Percentiles rank a stretch among this genome's conserved stretches.
phyloP scores from a whole-genome alignment of 1,139 yeast species.

The Saccharomyces hybrid region DNA sequence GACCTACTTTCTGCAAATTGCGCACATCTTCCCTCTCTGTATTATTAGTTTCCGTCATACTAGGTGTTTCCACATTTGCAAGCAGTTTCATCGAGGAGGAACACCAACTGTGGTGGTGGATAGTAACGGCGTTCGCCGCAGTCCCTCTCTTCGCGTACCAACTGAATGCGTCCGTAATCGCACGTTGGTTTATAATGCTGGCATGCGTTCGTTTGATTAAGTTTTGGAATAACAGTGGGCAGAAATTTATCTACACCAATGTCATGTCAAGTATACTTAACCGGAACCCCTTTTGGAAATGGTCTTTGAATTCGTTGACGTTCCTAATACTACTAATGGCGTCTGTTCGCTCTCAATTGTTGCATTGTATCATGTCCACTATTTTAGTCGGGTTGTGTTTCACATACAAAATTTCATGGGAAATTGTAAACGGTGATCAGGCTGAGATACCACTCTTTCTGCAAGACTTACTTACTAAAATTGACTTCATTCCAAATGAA shows the following conservation, averaged over 20 bases:
- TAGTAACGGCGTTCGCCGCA: slow-evolving; percentile 23
- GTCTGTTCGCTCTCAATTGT: slow-evolving; percentile 13
- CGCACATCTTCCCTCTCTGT: neutral
- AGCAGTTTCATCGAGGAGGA: slow-evolving; percentile 96
- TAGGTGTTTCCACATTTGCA: slow-evolving; percentile 55
- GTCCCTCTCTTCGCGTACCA: slow-evolving; percentile 2
- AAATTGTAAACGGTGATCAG: slow-evolving; percentile 39
- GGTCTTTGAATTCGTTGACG: slow-evolving; percentile 45
- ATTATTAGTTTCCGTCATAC: slow-evolving; percentile 24
- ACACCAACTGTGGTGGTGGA: slow-evolving; percentile 94
- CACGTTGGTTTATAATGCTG: slow-evolving; percentile 32
- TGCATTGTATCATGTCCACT: slow-evolving; percentile 38
- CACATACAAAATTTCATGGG: slow-evolving; percentile 53
- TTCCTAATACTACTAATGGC: slow-evolving; percentile 25
- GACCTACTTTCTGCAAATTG: slow-evolving; percentile 5
- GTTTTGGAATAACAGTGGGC: slow-evolving; percentile 90
- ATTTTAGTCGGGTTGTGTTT: slow-evolving; percentile 38
- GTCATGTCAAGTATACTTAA: slow-evolving; percentile 36
- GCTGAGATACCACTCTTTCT: slow-evolving; percentile 16
- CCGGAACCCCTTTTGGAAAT: slow-evolving; percentile 35
- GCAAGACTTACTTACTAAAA: slow-evolving; percentile 6
- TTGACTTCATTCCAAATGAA: neutral
- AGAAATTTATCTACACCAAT: slow-evolving; percentile 52
- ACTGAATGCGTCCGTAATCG: neutral
- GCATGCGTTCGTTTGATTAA: slow-evolving; percentile 53